Conservation (phyloP, 495 filamentous ascomycete species). For the Penicillium bialowiezense region DNA sequence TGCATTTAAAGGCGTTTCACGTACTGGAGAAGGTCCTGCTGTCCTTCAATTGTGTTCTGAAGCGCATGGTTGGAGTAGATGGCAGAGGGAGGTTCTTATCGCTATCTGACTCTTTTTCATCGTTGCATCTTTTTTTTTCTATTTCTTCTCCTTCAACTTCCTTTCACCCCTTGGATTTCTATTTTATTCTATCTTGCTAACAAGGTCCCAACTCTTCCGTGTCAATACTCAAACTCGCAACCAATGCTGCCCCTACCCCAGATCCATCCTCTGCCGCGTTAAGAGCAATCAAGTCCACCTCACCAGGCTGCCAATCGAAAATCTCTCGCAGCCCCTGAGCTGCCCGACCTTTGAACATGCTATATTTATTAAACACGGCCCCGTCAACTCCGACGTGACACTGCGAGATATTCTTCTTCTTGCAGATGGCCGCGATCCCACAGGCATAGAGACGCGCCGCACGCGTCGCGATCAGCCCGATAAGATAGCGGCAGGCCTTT, state of each 20-base stretch:
- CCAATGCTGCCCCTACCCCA: constrained; percentile 31
- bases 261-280: constrained; percentile 32
- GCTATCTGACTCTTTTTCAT: constrained; percentile 8
- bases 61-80: constrained; percentile 59
- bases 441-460: constrained; percentile 87
- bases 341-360: constrained; percentile 80
- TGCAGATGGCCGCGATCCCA: constrained; percentile 87
- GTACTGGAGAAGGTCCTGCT: constrained; percentile 81
- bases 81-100: constrained; percentile 19
- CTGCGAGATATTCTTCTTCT: constrained; percentile 71
- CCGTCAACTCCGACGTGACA: constrained; percentile 95
- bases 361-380: constrained; percentile 91
- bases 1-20: constrained; percentile 8
- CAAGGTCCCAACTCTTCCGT: neutral
- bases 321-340: constrained; percentile 66
- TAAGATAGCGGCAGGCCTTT: constrained; percentile 74
- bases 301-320: constrained; percentile 24
- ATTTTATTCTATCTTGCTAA: neutral
- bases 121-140: no score
- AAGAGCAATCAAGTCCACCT: constrained; percentile 23
- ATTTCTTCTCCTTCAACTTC: neutral
- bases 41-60: constrained; percentile 76
- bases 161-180: no score
- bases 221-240: constrained; percentile 21
- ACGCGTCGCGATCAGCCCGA: constrained; percentile 83